phyloP scores from a whole-genome alignment of 2,329 filamentous ascomycete species.

The Trichoderma endophyticum region DNA sequence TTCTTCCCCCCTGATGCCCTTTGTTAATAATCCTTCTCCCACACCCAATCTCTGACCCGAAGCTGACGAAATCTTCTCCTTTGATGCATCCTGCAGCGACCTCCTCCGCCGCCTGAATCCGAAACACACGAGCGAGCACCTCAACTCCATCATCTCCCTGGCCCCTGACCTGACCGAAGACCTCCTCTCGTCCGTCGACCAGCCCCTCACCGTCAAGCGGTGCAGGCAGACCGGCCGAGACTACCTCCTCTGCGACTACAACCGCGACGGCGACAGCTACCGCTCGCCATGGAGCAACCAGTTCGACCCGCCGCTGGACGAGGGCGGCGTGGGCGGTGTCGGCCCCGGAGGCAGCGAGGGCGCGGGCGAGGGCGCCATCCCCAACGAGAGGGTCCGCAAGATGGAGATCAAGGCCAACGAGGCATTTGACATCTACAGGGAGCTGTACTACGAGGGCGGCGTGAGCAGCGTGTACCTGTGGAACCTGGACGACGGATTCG shows the following conservation, averaged over 20 bases:
- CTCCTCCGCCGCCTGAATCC: constrained; percentile 97
- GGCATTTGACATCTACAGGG: constrained; percentile 93
- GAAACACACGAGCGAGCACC: constrained; percentile 83
- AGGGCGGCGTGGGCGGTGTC: constrained; percentile 53
- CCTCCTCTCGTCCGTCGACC: constrained; percentile 94
- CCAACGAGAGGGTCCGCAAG: constrained; percentile 84
- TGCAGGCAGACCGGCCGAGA: constrained; percentile 88
- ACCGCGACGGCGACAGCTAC: constrained; percentile 97
- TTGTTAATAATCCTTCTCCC: neutral
- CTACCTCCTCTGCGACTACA: constrained; percentile 99
- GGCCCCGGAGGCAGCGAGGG: constrained; percentile 55
- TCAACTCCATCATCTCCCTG: constrained; percentile 82
- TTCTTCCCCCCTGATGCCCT: neutral
- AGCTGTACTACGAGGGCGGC: constrained; percentile 95
- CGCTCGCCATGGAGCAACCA: constrained; percentile 98
- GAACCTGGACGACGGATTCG: constrained; percentile 97
- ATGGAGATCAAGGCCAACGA: constrained; percentile 95
- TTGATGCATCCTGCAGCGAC: constrained; percentile 58
- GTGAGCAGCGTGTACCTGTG: constrained; percentile 97
- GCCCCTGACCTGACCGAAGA: constrained; percentile 94
- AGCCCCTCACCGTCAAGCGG: constrained; percentile 81
- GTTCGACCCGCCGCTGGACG: constrained; percentile 85
- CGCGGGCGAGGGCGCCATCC: constrained; percentile 75
- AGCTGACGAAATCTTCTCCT: neutral
- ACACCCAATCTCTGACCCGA: neutral